These are phyloP conservation scores for Acanthamoeba sp. DNA, from an alignment of 208 protist genomes.

Conservation along the genomic window DNA sequence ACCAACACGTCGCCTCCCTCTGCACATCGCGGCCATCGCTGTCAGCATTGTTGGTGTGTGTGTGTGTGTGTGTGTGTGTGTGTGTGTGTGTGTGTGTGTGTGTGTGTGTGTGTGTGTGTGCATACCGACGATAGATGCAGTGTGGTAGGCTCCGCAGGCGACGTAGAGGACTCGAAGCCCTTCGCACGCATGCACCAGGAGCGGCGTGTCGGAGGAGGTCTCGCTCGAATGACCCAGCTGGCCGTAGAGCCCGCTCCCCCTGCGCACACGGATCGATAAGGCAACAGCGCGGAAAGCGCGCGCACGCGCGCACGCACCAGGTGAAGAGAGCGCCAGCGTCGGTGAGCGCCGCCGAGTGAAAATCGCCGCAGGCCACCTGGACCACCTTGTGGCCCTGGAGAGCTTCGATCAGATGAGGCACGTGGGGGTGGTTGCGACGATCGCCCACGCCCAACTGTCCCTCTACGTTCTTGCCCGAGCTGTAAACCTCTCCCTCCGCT, in stretches of 20 bases:
- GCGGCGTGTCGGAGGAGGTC: background rate
- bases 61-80: too few species aligned
- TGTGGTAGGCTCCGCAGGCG: constrained; percentile 10
- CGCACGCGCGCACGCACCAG: background rate
- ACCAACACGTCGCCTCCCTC: background rate
- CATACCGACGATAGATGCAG: background rate
- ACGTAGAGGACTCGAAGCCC: constrained; percentile 4
- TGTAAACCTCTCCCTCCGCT: background rate
- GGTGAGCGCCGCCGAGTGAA: constrained; percentile 49
- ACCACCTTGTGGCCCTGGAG: background rate
- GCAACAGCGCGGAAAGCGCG: too few species aligned
- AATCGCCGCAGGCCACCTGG: constrained; percentile 48
- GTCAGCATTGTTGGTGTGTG: too few species aligned
- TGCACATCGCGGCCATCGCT: background rate
- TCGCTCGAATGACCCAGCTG: constrained; percentile 1
- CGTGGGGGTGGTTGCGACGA: background rate
- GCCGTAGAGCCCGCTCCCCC: constrained; percentile 9
- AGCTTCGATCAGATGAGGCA: background rate
- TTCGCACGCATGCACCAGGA: background rate
- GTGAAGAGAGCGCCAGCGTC: background rate
- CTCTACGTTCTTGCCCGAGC: background rate
- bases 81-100: too few species aligned
- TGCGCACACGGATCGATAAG: background rate
- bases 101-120: too few species aligned
- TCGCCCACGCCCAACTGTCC: background rate